Evolutionary conservation across 306 rosid genomes (phyloP).

Genomic region (Dryas alaskensis): DNA sequence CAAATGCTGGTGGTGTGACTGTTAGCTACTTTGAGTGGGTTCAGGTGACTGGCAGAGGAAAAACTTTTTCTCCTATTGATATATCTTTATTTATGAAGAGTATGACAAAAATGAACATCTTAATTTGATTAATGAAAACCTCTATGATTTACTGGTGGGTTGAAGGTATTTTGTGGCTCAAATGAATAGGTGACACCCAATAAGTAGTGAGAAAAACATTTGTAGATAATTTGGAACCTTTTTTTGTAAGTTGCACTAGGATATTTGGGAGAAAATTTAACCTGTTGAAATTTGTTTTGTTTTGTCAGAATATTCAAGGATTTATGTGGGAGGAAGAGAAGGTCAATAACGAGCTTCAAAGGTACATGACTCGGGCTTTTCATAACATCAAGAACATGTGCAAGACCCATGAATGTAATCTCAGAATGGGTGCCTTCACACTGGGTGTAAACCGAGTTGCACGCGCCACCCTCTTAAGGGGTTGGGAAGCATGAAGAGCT

Average conservation of each 20-base stretch:
- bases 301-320: constrained; percentile 51
- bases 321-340: constrained; percentile 62
- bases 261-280: not conserved
- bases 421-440: constrained; percentile 61
- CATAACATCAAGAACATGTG: constrained; percentile 51
- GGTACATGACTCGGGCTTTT: constrained; percentile 54
- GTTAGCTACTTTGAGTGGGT: constrained; percentile 67
- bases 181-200: no score
- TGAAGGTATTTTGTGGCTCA: no score
- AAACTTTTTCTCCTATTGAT: not conserved
- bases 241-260: not conserved
- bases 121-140: no score
- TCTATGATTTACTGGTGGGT: no score
- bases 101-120: no score
- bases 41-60: constrained; percentile 39
- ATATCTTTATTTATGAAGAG: no score
- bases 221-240: no score
- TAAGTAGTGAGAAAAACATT: no score
- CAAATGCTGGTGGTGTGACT: constrained; percentile 58
- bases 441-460: constrained; percentile 56
- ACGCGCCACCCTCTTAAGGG: constrained; percentile 50
- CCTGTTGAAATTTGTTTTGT: not conserved
- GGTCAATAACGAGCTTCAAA: constrained; percentile 49
- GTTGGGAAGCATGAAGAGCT: constrained; percentile 52
- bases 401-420: constrained; percentile 51